Evolutionary conservation across 2,329 filamentous ascomycete species (phyloP).

Genomic region (Blumeriella jaapii): DNA sequence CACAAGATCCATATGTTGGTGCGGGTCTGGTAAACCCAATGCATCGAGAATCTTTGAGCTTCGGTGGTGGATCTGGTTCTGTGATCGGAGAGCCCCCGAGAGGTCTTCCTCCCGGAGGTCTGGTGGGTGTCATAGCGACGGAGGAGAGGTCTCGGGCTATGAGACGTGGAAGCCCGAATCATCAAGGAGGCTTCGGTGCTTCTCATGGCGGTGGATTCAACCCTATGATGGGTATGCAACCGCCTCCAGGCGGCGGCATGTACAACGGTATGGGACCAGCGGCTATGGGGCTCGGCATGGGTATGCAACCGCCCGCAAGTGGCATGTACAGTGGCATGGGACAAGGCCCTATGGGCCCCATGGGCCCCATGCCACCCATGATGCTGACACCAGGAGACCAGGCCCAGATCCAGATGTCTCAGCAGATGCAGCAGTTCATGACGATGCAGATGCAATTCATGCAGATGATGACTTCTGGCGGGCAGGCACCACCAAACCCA

Average conservation of each 20-base stretch:
- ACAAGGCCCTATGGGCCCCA: slow-evolving; percentile 24
- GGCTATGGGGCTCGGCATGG: slow-evolving; percentile 27
- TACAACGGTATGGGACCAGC: slow-evolving; percentile 21
- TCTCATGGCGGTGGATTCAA: slow-evolving; percentile 23
- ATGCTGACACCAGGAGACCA: slow-evolving; percentile 49
- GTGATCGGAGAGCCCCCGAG: slow-evolving; percentile 25
- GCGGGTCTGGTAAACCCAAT: slow-evolving; percentile 62
- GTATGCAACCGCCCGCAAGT: slow-evolving; percentile 17
- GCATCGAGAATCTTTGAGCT: slow-evolving; percentile 62
- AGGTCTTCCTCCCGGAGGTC: slow-evolving; percentile 54
- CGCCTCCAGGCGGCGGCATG: slow-evolving; percentile 15
- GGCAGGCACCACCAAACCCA: slow-evolving; percentile 16
- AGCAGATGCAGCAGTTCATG: slow-evolving; percentile 81
- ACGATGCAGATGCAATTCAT: slow-evolving; percentile 93
- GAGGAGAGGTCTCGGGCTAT: slow-evolving; percentile 72
- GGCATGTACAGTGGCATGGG: slow-evolving; percentile 18
- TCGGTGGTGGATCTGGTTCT: slow-evolving; percentile 46
- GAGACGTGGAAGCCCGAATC: slow-evolving; percentile 66
- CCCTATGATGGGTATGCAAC: slow-evolving; percentile 26
- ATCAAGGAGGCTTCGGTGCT: slow-evolving; percentile 38
- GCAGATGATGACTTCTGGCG: slow-evolving; percentile 55
- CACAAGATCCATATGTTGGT: slow-evolving; percentile 75
- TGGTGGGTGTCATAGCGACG: slow-evolving; percentile 78
- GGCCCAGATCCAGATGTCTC: slow-evolving; percentile 67
- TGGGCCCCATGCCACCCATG: slow-evolving; percentile 24